Evolutionary conservation across 208 protist genomes (phyloP).

Genomic region (Acanthamoeba royreba): DNA sequence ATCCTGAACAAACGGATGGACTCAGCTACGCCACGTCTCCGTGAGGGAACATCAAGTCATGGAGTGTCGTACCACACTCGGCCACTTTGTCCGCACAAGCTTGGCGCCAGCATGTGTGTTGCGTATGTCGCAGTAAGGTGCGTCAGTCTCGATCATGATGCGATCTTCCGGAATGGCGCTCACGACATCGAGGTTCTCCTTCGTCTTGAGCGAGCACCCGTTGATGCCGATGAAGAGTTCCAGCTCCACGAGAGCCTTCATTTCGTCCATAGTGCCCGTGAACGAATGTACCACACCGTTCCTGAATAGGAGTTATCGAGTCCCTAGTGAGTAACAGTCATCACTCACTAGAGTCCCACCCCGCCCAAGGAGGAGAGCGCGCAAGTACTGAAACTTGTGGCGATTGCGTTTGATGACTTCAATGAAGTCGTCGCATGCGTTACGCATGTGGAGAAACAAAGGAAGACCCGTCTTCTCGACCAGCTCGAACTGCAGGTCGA

Average conservation of each 20-base stretch:
- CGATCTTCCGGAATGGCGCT: conserved; percentile 83
- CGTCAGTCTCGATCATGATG: conserved; percentile 94
- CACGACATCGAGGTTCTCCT: conserved; percentile 86
- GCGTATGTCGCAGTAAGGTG: conserved; percentile 91
- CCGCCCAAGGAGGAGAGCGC: not conserved
- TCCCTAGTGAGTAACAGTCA: conserved; percentile 47
- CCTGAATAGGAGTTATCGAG: conserved; percentile 19
- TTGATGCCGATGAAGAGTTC: conserved; percentile 91
- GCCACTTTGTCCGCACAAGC: conserved; percentile 61
- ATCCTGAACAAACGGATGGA: conserved; percentile 64
- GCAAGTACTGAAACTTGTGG: not conserved
- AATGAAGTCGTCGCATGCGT: conserved; percentile 86
- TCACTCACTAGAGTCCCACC: too few species aligned
- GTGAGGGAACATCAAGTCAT: too few species aligned
- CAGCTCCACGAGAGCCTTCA: conserved; percentile 81
- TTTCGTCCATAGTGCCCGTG: conserved; percentile 85
- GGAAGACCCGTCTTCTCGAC: conserved; percentile 84
- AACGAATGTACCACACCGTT: conserved; percentile 93
- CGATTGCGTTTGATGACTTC: conserved; percentile 56
- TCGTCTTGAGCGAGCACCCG: conserved; percentile 74
- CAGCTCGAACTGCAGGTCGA: conserved; percentile 81
- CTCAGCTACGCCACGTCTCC: conserved; percentile 39
- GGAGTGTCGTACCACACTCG: conserved; percentile 21
- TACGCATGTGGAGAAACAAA: conserved; percentile 92
- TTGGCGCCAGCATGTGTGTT: conserved; percentile 86